Conservation (phyloP, 75 land plant genomes). For the Pinus taeda region DNA sequence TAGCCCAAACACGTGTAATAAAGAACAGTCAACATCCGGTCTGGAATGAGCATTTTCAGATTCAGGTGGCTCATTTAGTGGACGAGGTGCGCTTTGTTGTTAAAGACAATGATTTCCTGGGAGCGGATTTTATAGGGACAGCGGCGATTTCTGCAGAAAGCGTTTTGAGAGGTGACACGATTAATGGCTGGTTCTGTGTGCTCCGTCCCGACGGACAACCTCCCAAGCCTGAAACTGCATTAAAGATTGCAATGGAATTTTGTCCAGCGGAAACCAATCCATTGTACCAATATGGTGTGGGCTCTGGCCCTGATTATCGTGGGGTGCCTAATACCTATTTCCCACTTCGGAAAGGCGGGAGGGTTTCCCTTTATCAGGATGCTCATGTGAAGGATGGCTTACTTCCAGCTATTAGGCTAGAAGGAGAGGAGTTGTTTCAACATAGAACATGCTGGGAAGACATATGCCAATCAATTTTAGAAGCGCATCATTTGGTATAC, state of each 20-base stretch:
- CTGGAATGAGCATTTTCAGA: slow-evolving; percentile 74
- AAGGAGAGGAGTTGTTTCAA: slow-evolving; percentile 39
- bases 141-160: slow-evolving; percentile 39
- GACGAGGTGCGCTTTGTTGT: slow-evolving; percentile 47
- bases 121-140: slow-evolving; percentile 69
- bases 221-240: slow-evolving; percentile 32
- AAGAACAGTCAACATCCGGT: slow-evolving; percentile 54
- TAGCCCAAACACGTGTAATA: slow-evolving; percentile 72
- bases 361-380: slow-evolving; percentile 82
- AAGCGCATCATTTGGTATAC: slow-evolving; percentile 85
- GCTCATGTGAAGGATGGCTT: slow-evolving; percentile 58
- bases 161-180: slow-evolving; percentile 20
- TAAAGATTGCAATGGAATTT: slow-evolving; percentile 48
- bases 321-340: slow-evolving; percentile 86
- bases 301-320: slow-evolving; percentile 29
- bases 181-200: slow-evolving; percentile 71
- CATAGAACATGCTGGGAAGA: slow-evolving; percentile 84
- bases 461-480: slow-evolving; percentile 74
- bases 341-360: slow-evolving; percentile 63
- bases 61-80: slow-evolving; percentile 72
- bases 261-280: slow-evolving; percentile 40
- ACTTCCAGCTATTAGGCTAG: slow-evolving; percentile 55
- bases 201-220: slow-evolving; percentile 35
- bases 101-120: slow-evolving; percentile 85
- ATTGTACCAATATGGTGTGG: slow-evolving; percentile 56